Percentiles rank a stretch among this genome's conserved stretches.
Evolutionary conservation across 1,284 basidiomycete species (phyloP).

Genomic region (Anthracocystis walkeri): DNA sequence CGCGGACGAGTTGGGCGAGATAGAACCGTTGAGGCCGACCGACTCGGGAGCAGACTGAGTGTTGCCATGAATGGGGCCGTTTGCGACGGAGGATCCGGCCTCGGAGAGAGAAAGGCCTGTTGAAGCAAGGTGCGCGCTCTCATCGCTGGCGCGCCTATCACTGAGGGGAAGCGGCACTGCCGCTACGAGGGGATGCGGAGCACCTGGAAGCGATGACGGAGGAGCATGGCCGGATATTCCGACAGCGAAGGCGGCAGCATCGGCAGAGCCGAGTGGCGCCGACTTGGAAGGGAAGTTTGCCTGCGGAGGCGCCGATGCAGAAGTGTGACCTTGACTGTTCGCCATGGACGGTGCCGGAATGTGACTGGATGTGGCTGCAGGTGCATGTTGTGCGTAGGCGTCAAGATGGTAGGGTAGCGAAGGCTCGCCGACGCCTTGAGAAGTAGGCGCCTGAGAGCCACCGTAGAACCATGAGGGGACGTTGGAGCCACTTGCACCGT

Average conservation of each 20-base stretch:
- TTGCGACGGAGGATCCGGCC: conserved; percentile 5
- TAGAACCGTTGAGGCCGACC: conserved; percentile 21
- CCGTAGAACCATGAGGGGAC: conserved; percentile 34
- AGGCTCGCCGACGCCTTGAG: conserved; percentile 1
- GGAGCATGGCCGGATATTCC: conserved; percentile 3
- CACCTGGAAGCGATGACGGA: not conserved
- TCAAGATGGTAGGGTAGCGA: conserved; percentile 25
- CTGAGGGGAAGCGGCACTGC: conserved; percentile 10
- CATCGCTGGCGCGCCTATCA: conserved; percentile 28
- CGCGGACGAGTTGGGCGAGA: conserved; percentile 35
- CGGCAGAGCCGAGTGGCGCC: conserved; percentile 9
- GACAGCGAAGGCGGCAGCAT: conserved; percentile 18
- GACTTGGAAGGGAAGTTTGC: conserved; percentile 2
- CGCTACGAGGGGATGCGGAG: conserved; percentile 3
- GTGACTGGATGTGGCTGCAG: conserved; percentile 8
- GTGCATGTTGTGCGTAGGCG: conserved; percentile 15
- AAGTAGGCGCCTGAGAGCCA: conserved; percentile 4
- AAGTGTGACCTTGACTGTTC: not conserved
- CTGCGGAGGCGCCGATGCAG: conserved; percentile 2
- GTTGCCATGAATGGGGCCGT: conserved; percentile 7
- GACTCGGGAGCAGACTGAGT: conserved; percentile 22
- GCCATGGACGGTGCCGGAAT: conserved; percentile 11
- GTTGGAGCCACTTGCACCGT: conserved; percentile 15
- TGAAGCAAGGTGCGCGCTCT: conserved; percentile 6
- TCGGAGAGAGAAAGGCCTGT: conserved; percentile 11